Conservation (phyloP, 306 rosid species). For the Quillaja saponaria region DNA sequence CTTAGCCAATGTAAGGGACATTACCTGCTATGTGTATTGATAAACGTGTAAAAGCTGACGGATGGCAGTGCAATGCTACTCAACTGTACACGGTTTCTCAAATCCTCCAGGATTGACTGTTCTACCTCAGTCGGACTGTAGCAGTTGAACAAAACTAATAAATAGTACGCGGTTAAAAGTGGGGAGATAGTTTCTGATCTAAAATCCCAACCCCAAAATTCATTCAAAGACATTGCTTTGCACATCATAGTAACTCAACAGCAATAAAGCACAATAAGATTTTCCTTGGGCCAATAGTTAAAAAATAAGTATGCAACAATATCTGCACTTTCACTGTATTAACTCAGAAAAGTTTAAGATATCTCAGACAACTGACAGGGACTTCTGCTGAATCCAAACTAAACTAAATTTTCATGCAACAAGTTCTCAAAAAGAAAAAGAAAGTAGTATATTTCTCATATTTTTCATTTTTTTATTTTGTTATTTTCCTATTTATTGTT, state of each 20-base stretch:
- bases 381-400: neutral
- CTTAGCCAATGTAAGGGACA: slow-evolving; percentile 20
- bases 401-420: neutral
- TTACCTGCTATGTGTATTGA: slow-evolving; percentile 89
- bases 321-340: neutral
- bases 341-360: neutral
- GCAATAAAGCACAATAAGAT: slow-evolving; percentile 21
- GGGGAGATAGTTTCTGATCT: neutral
- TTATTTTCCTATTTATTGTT: too few relatives aligned
- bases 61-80: slow-evolving; percentile 87
- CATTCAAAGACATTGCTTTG: neutral
- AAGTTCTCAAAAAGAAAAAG: too few relatives aligned
- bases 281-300: neutral
- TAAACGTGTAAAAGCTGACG: slow-evolving; percentile 85
- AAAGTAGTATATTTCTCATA: too few relatives aligned
- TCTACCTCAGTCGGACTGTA: slow-evolving; percentile 87
- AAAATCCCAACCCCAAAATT: slow-evolving; percentile 20
- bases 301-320: neutral
- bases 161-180: slow-evolving; percentile 10
- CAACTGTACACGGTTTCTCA: slow-evolving; percentile 95
- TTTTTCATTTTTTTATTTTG: too few relatives aligned
- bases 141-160: slow-evolving; percentile 31
- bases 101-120: slow-evolving; percentile 91
- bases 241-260: slow-evolving; percentile 19
- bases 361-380: neutral